Conservation (phyloP, 2,329 filamentous ascomycete genomes). For the Microdochium bolleyi region DNA sequence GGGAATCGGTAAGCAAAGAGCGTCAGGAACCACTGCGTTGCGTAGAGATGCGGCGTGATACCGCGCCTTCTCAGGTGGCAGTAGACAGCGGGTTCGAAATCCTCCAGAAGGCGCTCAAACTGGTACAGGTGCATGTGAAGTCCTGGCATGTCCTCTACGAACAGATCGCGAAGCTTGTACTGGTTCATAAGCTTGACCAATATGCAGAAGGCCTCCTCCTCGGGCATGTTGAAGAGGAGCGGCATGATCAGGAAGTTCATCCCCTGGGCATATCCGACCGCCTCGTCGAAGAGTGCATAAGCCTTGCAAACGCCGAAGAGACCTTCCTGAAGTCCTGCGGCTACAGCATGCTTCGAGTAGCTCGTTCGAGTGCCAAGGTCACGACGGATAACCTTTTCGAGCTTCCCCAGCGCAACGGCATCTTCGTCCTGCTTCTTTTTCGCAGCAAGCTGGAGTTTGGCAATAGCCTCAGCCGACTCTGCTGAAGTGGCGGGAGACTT, state of each 20-base stretch:
- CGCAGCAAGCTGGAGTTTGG: constrained; percentile 56
- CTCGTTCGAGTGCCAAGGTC: constrained; percentile 90
- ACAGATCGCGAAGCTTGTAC: constrained; percentile 86
- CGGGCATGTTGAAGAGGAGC: constrained; percentile 93
- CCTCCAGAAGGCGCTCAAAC: constrained; percentile 89
- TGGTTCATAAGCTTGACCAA: constrained; percentile 95
- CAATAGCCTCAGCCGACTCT: constrained; percentile 56
- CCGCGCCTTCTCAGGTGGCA: constrained; percentile 85
- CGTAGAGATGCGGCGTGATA: constrained; percentile 87
- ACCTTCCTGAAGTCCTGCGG: constrained; percentile 84
- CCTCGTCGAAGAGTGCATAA: constrained; percentile 91
- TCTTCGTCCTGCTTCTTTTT: constrained; percentile 74
- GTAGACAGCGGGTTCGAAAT: constrained; percentile 87
- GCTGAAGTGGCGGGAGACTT: constrained; percentile 47
- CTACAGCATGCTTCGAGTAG: constrained; percentile 91
- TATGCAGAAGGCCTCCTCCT: constrained; percentile 92
- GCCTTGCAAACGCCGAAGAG: constrained; percentile 96
- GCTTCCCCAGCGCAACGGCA: constrained; percentile 61
- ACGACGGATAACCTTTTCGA: constrained; percentile 86
- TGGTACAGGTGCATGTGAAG: constrained; percentile 90
- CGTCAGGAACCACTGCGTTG: constrained; percentile 97
- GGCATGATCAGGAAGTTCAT: constrained; percentile 99
- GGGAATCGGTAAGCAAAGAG: constrained; percentile 98
- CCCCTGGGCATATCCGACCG: constrained; percentile 92
- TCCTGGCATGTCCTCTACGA: constrained; percentile 92